A percentile compares a stretch with the other conserved stretches of the same genome.
Evolutionary conservation across 2,329 filamentous ascomycete genomes (phyloP).

Genomic region (Ambrosiella cleistominuta): DNA sequence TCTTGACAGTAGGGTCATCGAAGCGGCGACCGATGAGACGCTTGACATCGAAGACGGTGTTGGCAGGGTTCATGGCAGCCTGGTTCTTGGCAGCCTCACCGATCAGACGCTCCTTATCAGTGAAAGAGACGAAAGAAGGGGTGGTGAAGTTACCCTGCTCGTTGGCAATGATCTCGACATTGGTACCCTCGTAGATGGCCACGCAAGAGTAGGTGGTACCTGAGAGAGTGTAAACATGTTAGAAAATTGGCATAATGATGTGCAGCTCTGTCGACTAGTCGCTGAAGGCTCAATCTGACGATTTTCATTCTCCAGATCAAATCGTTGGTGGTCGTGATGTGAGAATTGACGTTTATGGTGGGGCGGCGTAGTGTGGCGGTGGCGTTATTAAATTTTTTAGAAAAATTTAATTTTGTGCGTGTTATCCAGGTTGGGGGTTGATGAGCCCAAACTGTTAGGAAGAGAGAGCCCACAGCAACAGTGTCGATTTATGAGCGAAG

Average conservation of each 20-base stretch:
- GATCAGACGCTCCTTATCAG: slow-evolving; percentile 94
- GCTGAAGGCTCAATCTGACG: background rate
- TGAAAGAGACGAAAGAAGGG: slow-evolving; percentile 98
- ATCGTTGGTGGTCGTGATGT: background rate
- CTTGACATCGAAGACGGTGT: slow-evolving; percentile 99
- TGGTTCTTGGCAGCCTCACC: slow-evolving; percentile 99
- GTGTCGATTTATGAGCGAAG: slow-evolving; percentile 11
- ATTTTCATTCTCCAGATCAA: background rate
- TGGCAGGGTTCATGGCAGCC: slow-evolving; percentile 96
- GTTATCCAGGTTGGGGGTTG: background rate
- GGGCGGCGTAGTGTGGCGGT: background rate
- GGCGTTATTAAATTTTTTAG: background rate
- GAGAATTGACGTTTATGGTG: background rate
- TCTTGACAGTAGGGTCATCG: slow-evolving; percentile 93
- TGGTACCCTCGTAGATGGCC: slow-evolving; percentile 97
- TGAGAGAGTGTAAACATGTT: slow-evolving; percentile 21
- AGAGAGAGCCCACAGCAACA: slow-evolving; percentile 1
- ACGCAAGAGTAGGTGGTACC: slow-evolving; percentile 99
- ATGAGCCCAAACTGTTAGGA: background rate
- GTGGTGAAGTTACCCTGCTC: slow-evolving; percentile 99
- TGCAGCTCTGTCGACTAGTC: background rate
- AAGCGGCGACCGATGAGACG: slow-evolving; percentile 93
- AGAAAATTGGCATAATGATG: background rate
- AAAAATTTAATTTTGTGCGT: slow-evolving; percentile 7
- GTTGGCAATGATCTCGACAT: slow-evolving; percentile 99